A percentile compares a stretch with the other conserved stretches of the same genome.
Conservation (phyloP, 2,329 filamentous ascomycete species). For the Trematosphaeria pertusa region DNA sequence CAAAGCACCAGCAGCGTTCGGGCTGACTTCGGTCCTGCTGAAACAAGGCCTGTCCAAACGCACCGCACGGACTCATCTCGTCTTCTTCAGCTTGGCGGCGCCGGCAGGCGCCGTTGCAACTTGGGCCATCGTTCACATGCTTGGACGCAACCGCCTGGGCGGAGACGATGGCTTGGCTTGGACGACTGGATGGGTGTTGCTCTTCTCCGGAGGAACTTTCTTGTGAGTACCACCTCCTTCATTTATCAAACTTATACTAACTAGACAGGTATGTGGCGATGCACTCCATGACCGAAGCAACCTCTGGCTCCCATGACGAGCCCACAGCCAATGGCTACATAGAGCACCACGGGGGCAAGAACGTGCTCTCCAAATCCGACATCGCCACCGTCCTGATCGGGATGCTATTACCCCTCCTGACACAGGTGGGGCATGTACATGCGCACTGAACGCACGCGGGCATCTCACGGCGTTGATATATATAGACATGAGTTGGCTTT, state of each 20-base stretch:
- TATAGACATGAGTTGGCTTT: neutral
- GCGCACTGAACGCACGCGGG: conserved; percentile 58
- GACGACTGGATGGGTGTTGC: conserved; percentile 88
- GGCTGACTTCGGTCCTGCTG: conserved; percentile 85
- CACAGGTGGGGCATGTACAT: conserved; percentile 75
- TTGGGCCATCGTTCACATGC: conserved; percentile 77
- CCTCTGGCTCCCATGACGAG: conserved; percentile 40
- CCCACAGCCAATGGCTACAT: conserved; percentile 58
- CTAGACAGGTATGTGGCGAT: conserved; percentile 85
- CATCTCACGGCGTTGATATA: conserved; percentile 8
- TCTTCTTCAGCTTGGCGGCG: conserved; percentile 90
- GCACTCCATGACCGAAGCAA: conserved; percentile 93
- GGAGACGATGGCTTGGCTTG: conserved; percentile 73
- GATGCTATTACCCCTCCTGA: conserved; percentile 79
- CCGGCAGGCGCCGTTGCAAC: conserved; percentile 85
- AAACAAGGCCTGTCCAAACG: conserved; percentile 92
- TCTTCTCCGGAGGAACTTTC: conserved; percentile 97
- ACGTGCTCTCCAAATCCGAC: conserved; percentile 57
- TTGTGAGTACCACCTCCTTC: conserved; percentile 66
- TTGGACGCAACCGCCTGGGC: conserved; percentile 67
- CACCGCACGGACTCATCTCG: conserved; percentile 80
- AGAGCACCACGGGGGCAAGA: conserved; percentile 58
- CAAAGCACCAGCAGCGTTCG: conserved; percentile 95
- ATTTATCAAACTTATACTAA: conserved; percentile 24
- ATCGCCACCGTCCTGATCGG: conserved; percentile 72